Percentiles rank a stretch among this genome's conserved stretches.
Evolutionary conservation across 768 basidiomycete species (phyloP).

Genomic region (Termitomyces sp.): DNA sequence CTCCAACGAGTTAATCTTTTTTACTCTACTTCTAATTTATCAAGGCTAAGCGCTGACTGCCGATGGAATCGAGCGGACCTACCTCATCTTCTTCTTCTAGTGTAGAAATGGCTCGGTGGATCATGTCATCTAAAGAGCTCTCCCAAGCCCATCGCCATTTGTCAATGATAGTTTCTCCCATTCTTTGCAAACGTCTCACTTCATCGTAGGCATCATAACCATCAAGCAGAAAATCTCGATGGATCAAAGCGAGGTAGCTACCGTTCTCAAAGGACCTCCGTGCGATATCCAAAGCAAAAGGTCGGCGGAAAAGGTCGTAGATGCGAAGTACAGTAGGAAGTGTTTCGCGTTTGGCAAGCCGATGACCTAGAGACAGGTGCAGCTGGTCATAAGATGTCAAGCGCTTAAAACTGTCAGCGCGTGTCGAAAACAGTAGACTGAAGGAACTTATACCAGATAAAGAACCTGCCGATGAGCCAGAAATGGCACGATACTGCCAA

Average conservation of each 20-base stretch:
- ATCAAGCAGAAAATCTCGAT: constrained; percentile 18
- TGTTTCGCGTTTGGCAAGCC: constrained; percentile 8
- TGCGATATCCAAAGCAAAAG: constrained; percentile 24
- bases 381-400: too few species aligned
- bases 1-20: neutral
- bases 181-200: constrained; percentile 16
- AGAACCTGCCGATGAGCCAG: too few species aligned
- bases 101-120: constrained; percentile 14
- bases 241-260: constrained; percentile 12
- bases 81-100: neutral
- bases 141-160: constrained; percentile 40
- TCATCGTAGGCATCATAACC: constrained; percentile 13
- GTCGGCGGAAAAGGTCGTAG: constrained; percentile 30
- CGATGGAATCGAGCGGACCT: neutral
- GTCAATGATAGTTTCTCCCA: constrained; percentile 23
- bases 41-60: too few species aligned
- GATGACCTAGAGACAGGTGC: constrained; percentile 14
- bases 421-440: too few species aligned
- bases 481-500: too few species aligned
- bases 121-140: constrained; percentile 23
- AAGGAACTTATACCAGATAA: too few species aligned
- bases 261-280: constrained; percentile 13
- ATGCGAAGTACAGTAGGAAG: constrained; percentile 22
- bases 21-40: neutral
- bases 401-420: too few species aligned